Conservation (phyloP, 1,284 basidiomycete species). For the Tylopilus orsonianus region DNA sequence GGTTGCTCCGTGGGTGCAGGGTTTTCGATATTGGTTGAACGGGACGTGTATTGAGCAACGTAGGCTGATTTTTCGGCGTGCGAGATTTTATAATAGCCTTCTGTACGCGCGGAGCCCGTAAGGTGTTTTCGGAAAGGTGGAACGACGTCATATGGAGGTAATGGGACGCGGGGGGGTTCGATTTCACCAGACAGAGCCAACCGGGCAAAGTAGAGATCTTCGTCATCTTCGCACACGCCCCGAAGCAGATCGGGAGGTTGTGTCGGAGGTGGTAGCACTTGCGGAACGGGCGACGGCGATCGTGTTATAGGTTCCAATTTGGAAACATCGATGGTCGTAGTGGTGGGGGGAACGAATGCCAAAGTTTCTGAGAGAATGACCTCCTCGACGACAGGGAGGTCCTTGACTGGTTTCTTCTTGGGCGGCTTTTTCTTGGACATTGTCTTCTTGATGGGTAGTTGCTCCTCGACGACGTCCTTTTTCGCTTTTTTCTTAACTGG, state of each 20-base stretch:
- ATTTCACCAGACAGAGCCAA: constrained; percentile 50
- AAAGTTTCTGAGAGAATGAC: constrained; percentile 51
- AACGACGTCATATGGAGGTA: constrained; percentile 35
- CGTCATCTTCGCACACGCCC: constrained; percentile 82
- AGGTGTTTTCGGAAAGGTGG: constrained; percentile 64
- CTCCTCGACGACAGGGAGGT: constrained; percentile 41
- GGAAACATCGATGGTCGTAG: constrained; percentile 51
- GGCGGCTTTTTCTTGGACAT: constrained; percentile 35
- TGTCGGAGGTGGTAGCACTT: constrained; percentile 40
- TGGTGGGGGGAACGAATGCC: constrained; percentile 48
- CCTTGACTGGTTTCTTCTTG: constrained; percentile 36
- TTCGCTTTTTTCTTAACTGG: constrained; percentile 41
- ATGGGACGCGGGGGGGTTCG: constrained; percentile 27
- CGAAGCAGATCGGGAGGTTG: constrained; percentile 58
- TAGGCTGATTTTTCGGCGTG: constrained; percentile 92
- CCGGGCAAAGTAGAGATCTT: constrained; percentile 86
- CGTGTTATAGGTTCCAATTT: constrained; percentile 43
- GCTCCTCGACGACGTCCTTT: constrained; percentile 28
- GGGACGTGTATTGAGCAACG: constrained; percentile 73
- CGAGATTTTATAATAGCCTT: constrained; percentile 94
- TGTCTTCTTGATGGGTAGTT: constrained; percentile 38
- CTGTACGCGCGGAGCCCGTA: constrained; percentile 85
- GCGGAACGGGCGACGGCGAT: constrained; percentile 44
- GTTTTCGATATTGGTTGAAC: constrained; percentile 42
- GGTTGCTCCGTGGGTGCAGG: constrained; percentile 42